Evolutionary conservation across 148 eudicot genomes (phyloP).

Genomic region (Beta vulgaris): DNA sequence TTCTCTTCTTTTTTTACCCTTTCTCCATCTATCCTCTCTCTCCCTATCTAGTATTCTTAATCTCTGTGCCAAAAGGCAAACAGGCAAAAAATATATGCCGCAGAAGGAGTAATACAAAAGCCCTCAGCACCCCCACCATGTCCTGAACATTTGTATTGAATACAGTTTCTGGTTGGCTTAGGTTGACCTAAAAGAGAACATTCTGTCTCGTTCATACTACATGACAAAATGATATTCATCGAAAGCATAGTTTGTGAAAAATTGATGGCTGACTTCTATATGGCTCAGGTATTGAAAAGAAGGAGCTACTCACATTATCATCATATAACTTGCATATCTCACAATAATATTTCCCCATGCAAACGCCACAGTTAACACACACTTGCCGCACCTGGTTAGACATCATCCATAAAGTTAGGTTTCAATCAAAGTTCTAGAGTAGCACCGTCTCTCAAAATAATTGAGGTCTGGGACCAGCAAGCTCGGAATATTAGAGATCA

Average conservation of each 20-base stretch:
- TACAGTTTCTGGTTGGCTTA: not conserved
- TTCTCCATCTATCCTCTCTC: too few species aligned
- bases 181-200: not conserved
- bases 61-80: too few species aligned
- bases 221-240: not conserved
- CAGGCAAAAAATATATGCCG: too few species aligned
- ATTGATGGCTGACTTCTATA: not conserved
- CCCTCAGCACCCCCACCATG: not conserved
- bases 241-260: not conserved
- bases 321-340: conserved; percentile 75
- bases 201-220: not conserved
- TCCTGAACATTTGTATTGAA: not conserved
- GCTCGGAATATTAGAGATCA: not conserved
- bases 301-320: conserved; percentile 67
- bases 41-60: too few species aligned
- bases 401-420: conserved; percentile 4
- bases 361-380: conserved; percentile 81
- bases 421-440: not conserved
- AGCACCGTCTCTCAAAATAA: not conserved
- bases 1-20: too few species aligned
- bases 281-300: not conserved
- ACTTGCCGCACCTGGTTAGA: conserved; percentile 61
- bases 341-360: conserved; percentile 87
- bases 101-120: not conserved
- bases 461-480: not conserved